phyloP scores from a whole-genome alignment of 306 rosid species.

The Trichosanthes truncata region DNA sequence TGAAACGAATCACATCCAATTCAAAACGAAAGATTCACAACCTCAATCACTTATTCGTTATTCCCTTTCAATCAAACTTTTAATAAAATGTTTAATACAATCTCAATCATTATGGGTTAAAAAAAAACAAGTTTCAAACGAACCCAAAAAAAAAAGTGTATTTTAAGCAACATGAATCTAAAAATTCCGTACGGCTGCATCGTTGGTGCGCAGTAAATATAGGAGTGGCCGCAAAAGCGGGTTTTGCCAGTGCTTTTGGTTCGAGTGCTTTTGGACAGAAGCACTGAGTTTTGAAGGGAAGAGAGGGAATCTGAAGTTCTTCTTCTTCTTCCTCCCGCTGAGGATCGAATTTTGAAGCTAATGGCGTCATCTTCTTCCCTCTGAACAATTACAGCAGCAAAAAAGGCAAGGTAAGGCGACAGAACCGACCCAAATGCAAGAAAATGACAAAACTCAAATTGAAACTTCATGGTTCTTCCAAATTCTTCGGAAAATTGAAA shows the following conservation, averaged over 20 bases:
- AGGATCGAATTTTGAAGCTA: background rate
- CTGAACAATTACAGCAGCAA: background rate
- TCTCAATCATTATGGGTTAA: no score
- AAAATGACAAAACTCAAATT: background rate
- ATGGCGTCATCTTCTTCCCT: background rate
- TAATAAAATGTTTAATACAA: no score
- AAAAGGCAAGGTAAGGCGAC: background rate
- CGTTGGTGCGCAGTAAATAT: background rate
- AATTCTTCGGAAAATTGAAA: background rate
- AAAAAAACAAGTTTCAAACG: background rate
- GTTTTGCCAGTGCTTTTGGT: background rate
- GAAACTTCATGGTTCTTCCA: background rate
- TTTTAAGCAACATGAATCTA: background rate
- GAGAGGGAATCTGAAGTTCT: background rate
- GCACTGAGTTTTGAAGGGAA: background rate
- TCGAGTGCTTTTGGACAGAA: background rate
- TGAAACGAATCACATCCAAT: no score
- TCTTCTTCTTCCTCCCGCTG: background rate
- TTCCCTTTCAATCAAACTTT: no score
- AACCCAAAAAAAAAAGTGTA: background rate
- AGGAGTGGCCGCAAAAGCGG: constrained; percentile 7
- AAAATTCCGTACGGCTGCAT: background rate
- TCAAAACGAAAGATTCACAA: no score
- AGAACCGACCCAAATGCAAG: background rate
- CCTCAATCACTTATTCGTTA: no score